These are phyloP conservation scores for Leptographium wingfieldii DNA, from an alignment of 2,329 filamentous ascomycete genomes.

Conservation along the genomic window DNA sequence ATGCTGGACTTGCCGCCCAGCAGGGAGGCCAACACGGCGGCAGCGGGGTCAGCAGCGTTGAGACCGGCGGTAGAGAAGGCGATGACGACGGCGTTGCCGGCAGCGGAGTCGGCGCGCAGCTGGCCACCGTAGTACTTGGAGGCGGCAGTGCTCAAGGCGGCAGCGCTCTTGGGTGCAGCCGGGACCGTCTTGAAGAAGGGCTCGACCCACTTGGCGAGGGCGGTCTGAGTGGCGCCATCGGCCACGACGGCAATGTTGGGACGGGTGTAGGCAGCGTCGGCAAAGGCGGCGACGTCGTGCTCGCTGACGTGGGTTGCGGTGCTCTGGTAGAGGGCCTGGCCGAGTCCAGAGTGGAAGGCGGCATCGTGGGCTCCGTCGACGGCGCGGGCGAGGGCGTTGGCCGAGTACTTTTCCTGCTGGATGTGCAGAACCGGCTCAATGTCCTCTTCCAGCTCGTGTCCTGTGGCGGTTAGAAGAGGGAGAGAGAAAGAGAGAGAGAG, in stretches of 20 bases:
- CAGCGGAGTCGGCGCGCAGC: slow-evolving; percentile 68
- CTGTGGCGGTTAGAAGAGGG: slow-evolving; percentile 32
- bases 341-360: slow-evolving; percentile 90
- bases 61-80: slow-evolving; percentile 86
- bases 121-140: slow-evolving; percentile 92
- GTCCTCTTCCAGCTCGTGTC: slow-evolving; percentile 83
- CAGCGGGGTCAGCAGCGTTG: slow-evolving; percentile 75
- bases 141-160: slow-evolving; percentile 45
- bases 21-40: slow-evolving; percentile 73
- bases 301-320: slow-evolving; percentile 67
- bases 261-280: slow-evolving; percentile 72
- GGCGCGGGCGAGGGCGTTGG: slow-evolving; percentile 53
- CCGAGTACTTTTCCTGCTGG: slow-evolving; percentile 61
- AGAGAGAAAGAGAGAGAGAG: background rate
- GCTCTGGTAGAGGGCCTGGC: slow-evolving; percentile 61
- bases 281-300: slow-evolving; percentile 61
- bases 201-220: slow-evolving; percentile 78
- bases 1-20: slow-evolving; percentile 83
- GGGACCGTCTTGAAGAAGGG: slow-evolving; percentile 77
- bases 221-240: slow-evolving; percentile 66
- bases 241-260: slow-evolving; percentile 83
- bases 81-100: slow-evolving; percentile 74
- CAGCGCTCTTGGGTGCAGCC: slow-evolving; percentile 38
- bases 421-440: slow-evolving; percentile 63
- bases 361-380: slow-evolving; percentile 74